Conservation (phyloP, 2,329 filamentous ascomycete genomes). For the Phialophora verrucosa region DNA sequence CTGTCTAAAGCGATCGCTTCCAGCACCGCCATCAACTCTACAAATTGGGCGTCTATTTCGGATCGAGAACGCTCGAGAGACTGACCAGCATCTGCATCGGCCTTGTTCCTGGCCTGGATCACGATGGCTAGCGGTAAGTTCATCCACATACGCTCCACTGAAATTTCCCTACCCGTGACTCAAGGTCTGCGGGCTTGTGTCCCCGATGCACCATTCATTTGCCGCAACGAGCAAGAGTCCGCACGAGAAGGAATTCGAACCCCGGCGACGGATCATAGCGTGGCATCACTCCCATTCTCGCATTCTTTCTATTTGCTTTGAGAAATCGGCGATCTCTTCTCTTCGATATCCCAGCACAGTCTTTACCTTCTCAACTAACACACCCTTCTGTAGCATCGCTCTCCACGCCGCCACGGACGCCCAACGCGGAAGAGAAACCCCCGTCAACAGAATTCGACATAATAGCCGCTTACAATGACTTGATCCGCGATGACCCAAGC, state of each 20-base stretch:
- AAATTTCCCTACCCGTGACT: constrained; percentile 14
- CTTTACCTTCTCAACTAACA: background rate
- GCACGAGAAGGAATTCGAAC: too few relatives aligned
- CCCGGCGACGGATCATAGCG: background rate
- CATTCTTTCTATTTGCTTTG: too few relatives aligned
- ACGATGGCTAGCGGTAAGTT: constrained; percentile 19
- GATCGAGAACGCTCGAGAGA: background rate
- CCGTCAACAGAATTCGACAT: constrained; percentile 53
- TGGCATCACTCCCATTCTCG: background rate
- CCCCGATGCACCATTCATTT: background rate
- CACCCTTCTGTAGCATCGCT: constrained; percentile 13
- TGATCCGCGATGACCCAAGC: constrained; percentile 73
- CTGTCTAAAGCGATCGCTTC: background rate
- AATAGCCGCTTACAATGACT: constrained; percentile 68
- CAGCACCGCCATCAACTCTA: background rate
- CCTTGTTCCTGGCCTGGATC: background rate
- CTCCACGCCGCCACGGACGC: constrained; percentile 21
- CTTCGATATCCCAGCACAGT: background rate
- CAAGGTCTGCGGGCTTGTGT: background rate
- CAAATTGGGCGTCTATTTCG: background rate
- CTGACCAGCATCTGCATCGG: background rate
- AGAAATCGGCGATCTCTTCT: background rate
- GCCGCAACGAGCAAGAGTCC: background rate
- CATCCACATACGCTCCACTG: background rate
- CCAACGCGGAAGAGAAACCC: constrained; percentile 12